phyloP scores from a whole-genome alignment of 2,329 filamentous ascomycete genomes.

The Scolecobasidium constrictum region DNA sequence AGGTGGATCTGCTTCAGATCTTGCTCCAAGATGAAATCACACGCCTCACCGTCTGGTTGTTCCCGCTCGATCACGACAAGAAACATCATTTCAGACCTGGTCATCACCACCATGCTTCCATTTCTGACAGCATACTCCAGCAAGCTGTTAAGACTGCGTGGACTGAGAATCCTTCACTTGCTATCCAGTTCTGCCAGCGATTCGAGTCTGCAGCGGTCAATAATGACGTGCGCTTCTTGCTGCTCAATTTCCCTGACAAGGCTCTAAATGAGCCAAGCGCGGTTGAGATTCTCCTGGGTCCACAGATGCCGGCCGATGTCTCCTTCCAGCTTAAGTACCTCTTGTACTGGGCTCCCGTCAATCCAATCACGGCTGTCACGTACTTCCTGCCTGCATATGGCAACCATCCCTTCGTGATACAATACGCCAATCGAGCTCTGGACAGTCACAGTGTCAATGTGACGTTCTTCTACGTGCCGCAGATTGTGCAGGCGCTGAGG shows the following conservation, averaged over 20 bases:
- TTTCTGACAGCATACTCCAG: conserved; percentile 42
- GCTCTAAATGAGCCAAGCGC: conserved; percentile 73
- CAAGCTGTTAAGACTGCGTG: conserved; percentile 73
- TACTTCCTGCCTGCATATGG: conserved; percentile 87
- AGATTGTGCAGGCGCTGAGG: conserved; percentile 89
- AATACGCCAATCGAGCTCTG: conserved; percentile 91
- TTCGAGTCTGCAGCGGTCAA: conserved; percentile 67
- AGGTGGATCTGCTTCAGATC: conserved; percentile 72
- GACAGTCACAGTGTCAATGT: conserved; percentile 94
- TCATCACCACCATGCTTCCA: conserved; percentile 28
- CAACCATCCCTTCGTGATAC: conserved; percentile 85
- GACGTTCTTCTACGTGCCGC: conserved; percentile 97
- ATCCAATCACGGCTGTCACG: conserved; percentile 84
- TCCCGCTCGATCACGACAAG: conserved; percentile 58
- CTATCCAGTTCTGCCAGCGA: conserved; percentile 71
- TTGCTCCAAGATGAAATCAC: conserved; percentile 77
- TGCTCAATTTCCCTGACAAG: conserved; percentile 76
- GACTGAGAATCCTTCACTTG: conserved; percentile 73
- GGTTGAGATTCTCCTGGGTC: conserved; percentile 69
- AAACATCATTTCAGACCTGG: conserved; percentile 39
- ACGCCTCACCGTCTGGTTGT: conserved; percentile 80
- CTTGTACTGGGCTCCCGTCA: conserved; percentile 84
- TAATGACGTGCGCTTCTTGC: conserved; percentile 65
- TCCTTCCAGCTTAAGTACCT: conserved; percentile 83
- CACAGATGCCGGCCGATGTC: conserved; percentile 66